Base-by-base conservation (phyloP, 23 red algal genomes). In the Pyropia yezoensis region DNA sequence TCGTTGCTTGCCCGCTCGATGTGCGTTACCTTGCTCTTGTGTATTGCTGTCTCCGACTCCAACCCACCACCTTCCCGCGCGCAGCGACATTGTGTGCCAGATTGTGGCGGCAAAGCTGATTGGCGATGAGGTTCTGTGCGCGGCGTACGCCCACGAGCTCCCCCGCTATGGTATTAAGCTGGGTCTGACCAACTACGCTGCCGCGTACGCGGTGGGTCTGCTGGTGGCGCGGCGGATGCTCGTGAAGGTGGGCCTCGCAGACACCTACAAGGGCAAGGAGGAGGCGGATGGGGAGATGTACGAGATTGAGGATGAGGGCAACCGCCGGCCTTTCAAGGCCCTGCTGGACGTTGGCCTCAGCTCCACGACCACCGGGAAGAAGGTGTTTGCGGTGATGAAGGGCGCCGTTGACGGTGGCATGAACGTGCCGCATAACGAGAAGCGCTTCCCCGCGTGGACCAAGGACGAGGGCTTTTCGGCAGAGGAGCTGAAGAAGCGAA, bases 361-460 rank as follows among this genome's bases (percentile, higher is more conserved):
- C 17, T 66, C 28, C 27, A 91, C 85, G 32, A 98, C 77, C 29
- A 98, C 94, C 33, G 94, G 94, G 20, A 80, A 91, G 59, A 89
- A 89, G 61, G 90, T 98, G 18, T 98, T 98, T 57, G 86, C 80
- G 15, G 86, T 80, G 12, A 98, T 98, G 94, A 98, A 98, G 63
- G 94, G 94, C 34, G 86, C 86, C 5, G 94, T 90, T 6, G 94
- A 98, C 70, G 94, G 94, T 8, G 94, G 94, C 61, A 75, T 98
- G 57, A 75, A 98, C 57, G 67, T 98, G 51, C 94, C 94, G 61
- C 94, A 98, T 54, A 98, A 86, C 63, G 94, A 98, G 52, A 90
- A 91, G 62, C 83, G 94, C 34, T 98, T 98, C 60, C 94, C 94
- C 8, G 85, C 85, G 15, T 98, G 91, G 33, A 75, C 79, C 11